phyloP scores from a whole-genome alignment of 2,329 filamentous ascomycete genomes.

The Xylariaceae sp. region DNA sequence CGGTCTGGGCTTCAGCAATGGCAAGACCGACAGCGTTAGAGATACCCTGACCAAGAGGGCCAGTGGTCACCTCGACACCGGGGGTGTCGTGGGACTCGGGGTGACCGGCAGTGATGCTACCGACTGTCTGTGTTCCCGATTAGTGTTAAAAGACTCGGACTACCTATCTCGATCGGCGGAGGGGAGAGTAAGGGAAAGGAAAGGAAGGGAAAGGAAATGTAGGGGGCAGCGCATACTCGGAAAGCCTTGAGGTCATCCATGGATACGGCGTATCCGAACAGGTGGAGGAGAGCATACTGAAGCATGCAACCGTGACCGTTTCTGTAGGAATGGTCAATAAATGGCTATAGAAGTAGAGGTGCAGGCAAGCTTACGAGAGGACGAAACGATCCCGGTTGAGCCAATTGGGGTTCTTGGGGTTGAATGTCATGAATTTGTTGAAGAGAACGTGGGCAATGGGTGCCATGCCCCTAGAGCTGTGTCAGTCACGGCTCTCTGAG shows the following conservation, averaged over 20 bases:
- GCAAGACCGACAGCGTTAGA: constrained; percentile 96
- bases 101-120: constrained; percentile 85
- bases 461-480: constrained; percentile 64
- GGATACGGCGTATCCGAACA: constrained; percentile 82
- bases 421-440: constrained; percentile 99
- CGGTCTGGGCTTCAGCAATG: constrained; percentile 90
- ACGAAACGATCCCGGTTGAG: constrained; percentile 97
- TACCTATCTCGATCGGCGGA: not conserved
- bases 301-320: constrained; percentile 99
- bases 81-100: constrained; percentile 95
- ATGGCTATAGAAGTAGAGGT: constrained; percentile 27
- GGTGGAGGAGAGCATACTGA: constrained; percentile 94
- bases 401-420: constrained; percentile 98
- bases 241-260: constrained; percentile 94
- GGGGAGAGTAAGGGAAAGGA: too few relatives aligned
- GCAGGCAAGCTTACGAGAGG: constrained; percentile 69
- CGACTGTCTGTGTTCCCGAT: constrained; percentile 39
- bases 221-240: constrained; percentile 60
- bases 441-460: constrained; percentile 94
- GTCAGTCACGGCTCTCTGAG: constrained; percentile 14
- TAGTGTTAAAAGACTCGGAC: constrained; percentile 9
- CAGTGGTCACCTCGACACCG: constrained; percentile 96
- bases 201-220: not conserved
- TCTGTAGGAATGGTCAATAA: constrained; percentile 42
- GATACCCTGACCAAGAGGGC: constrained; percentile 95